Evolutionary conservation across 2,329 filamentous ascomycete species (phyloP), one percentile per base, ranked within the genome.

Genomic region (Colletotrichum truncatum): DNA sequence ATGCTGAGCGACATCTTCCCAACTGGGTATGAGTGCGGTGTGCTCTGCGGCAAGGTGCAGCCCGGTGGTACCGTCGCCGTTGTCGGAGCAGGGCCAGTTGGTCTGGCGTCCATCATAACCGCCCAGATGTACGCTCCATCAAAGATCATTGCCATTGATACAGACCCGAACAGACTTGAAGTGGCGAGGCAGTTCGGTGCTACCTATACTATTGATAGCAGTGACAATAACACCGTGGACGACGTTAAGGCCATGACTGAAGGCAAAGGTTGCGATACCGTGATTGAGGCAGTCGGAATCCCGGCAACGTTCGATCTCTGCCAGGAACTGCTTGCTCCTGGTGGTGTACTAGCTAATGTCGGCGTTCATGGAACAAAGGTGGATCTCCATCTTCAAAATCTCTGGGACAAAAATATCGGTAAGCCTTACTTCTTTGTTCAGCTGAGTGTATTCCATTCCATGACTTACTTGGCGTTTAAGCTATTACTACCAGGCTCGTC

Each of bases 71-170:
- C 80, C 11, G 83, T 90, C 2, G 88, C 87, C 1, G 83, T 90
- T 1, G 90, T 90, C 62, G 89, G 88, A 0, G 86, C 85, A 1
- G 87, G 88, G 0, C 88, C 89, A 0, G 87, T 91, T 1, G 89
- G 89, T 2, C 74, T 91, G 9, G 89, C 91, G 83, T 55, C 62
- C 18, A 67, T 70, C 4, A 72, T 72, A 52, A 68, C 67, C 38
- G 72, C 72, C 32, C 41, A 82, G 70, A 76, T 89, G 53, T 88
- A 87, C 70, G 81, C 83, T 0, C 86, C 86, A 0, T 75, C 80
- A 3, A 74, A 78, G 64, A 75, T 88, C 23, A 82, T 88, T 9
- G 79, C 82, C 66, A 74, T 89, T 21, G 87, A 88, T 68, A 75
- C 75, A 38, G 85, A 87, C 61, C 73, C 77, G 3, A 77, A 78